Base-by-base conservation (phyloP, 2,329 filamentous ascomycete species). In the Zasmidium angulare region DNA sequence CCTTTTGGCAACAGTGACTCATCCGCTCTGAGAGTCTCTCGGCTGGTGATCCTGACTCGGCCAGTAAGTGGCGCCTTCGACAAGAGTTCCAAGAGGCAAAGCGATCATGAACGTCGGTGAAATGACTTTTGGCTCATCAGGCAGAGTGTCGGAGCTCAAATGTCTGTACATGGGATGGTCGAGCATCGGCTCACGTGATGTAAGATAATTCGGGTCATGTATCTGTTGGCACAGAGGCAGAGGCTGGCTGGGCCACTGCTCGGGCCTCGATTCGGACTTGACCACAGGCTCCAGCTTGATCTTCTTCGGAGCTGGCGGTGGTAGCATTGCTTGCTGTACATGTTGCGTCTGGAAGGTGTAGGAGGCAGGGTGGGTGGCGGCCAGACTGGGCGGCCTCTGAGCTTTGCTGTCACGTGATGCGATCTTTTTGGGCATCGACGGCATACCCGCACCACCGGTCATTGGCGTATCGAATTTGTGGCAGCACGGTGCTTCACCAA, bases 91-190 rank as follows among this genome's bases (percentile, higher is more conserved):
- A 26, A 51, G 55, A 20, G 62, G 62, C 36, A 64, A 14, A 17
- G 50, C 56, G 21, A 63, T 59, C 62, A 64, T 61, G 19, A 55
- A 58, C 2, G 51, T 50, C 17, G 60, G 52, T n/a, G 57, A 60
- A 22, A 64, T 20, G 23, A 64, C 57, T 22, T 48, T 50, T 21
- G 62, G 58, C 23, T 52, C 29, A 9, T 51, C 26, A 20, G 51
- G n/a, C 17, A 47, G 20, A 17, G 51, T 24, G 43, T 64, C 58
- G 3, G 50, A 59, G 48, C 55, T 60, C 46, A 62, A 49, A 40
- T 47, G 26, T 14, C 54, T 43, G 12, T 46, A 49, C 31, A 40
- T 60, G 4, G 62, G 56, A 51, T 64, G 36, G 43, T 53, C 26
- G n/a, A 57, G 31, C 14, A 12, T 22, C 17, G 61, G 59, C 17